These are phyloP conservation scores for Musa acuminata DNA, from an alignment of 176 grass and related monocot genomes.

Conservation along the genomic window DNA sequence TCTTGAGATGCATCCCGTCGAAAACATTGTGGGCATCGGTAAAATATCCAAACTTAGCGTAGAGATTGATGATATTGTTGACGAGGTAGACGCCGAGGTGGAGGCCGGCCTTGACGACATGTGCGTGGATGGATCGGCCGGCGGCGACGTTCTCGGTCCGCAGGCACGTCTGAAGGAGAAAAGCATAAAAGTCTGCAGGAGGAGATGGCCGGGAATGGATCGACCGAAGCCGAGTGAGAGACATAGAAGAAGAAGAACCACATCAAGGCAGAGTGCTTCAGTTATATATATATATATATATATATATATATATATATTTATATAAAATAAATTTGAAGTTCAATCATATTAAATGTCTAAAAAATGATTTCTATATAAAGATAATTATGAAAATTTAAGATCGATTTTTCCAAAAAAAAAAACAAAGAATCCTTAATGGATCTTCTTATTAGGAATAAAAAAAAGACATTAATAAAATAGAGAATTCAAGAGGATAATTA, in stretches of 20 bases:
- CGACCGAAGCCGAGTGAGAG: not conserved
- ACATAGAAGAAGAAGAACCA: not conserved
- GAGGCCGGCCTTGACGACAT: conserved; percentile 58
- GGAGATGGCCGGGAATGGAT: not conserved
- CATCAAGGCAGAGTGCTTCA: no score
- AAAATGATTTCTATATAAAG: no score
- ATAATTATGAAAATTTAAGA: no score
- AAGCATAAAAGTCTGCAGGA: conserved; percentile 30
- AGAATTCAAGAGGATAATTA: no score
- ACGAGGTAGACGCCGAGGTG: conserved; percentile 47
- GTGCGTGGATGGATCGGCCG: conserved; percentile 54
- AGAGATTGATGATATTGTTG: conserved; percentile 67
- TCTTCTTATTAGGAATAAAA: no score
- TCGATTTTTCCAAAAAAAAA: no score
- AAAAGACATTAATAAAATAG: no score
- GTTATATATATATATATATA: no score
- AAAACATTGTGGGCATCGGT: conserved; percentile 36
- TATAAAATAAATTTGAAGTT: no score
- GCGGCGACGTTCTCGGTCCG: conserved; percentile 14
- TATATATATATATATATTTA: no score
- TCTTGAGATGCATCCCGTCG: conserved; percentile 43
- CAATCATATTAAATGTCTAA: no score
- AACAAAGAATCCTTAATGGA: no score
- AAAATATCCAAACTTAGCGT: conserved; percentile 21
- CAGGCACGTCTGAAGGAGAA: conserved; percentile 39